Percentiles rank a stretch among this genome's conserved stretches.
These are phyloP conservation scores for Backusella luteola DNA, from an alignment of 192 early-diverging fungal genomes.

Conservation along the genomic window DNA sequence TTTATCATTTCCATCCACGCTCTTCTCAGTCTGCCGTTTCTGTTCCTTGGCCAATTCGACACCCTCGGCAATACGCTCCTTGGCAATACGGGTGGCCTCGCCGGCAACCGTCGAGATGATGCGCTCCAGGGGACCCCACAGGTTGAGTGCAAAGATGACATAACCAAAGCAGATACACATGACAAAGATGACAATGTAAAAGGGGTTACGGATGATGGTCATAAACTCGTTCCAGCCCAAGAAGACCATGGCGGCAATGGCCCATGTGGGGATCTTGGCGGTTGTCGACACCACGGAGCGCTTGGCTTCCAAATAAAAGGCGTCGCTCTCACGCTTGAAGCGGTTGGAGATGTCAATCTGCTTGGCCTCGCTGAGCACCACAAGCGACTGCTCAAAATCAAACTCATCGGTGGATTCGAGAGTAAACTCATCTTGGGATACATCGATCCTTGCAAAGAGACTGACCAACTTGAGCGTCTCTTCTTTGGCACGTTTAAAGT, in stretches of 20 bases:
- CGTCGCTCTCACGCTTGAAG: conserved; percentile 90
- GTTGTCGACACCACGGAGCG: conserved; percentile 87
- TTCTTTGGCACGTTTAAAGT: conserved; percentile 74
- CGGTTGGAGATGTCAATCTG: conserved; percentile 71
- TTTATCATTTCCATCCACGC: not conserved
- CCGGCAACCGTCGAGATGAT: conserved; percentile 37
- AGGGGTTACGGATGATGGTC: conserved; percentile 78
- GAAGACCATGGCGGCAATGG: conserved; percentile 70
- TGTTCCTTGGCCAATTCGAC: conserved; percentile 32
- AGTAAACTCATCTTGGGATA: conserved; percentile 32
- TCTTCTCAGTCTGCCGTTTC: not conserved
- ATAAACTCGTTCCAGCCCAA: conserved; percentile 98
- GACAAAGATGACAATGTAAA: conserved; percentile 70
- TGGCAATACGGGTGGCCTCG: conserved; percentile 40
- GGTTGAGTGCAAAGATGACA: conserved; percentile 61
- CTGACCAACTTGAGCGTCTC: conserved; percentile 65
- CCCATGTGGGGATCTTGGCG: conserved; percentile 85
- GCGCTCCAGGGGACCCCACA: conserved; percentile 64
- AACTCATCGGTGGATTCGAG: conserved; percentile 49
- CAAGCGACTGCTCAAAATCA: conserved; percentile 61
- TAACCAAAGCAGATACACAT: conserved; percentile 58
- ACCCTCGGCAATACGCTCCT: conserved; percentile 30
- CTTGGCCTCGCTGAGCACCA: conserved; percentile 57
- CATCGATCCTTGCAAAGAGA: conserved; percentile 74
- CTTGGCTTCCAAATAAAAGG: conserved; percentile 94